These are phyloP conservation scores for Rutstroemia sp. DNA, from an alignment of 2,329 filamentous ascomycete genomes.

Conservation along the genomic window DNA sequence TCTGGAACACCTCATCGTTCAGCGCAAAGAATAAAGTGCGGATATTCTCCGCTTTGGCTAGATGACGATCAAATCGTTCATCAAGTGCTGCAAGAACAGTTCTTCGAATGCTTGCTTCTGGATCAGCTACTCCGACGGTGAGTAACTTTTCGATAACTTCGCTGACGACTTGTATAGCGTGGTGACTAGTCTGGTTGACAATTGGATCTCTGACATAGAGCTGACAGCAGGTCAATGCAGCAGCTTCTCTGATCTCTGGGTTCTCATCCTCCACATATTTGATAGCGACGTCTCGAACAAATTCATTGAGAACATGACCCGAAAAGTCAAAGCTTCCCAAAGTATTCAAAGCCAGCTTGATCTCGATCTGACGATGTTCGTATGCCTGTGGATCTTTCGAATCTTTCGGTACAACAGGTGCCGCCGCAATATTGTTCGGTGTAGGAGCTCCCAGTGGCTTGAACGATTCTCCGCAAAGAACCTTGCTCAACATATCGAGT, in stretches of 20 bases:
- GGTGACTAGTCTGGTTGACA: slow-evolving; percentile 94
- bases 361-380: slow-evolving; percentile 74
- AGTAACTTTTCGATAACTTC: slow-evolving; percentile 96
- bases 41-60: slow-evolving; percentile 97
- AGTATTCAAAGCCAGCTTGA: slow-evolving; percentile 88
- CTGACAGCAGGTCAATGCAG: slow-evolving; percentile 94
- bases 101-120: slow-evolving; percentile 78
- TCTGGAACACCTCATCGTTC: slow-evolving; percentile 89
- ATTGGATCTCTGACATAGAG: slow-evolving; percentile 95
- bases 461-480: slow-evolving; percentile 87
- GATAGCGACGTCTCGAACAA: slow-evolving; percentile 95
- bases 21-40: slow-evolving; percentile 90
- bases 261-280: slow-evolving; percentile 98
- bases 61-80: slow-evolving; percentile 86
- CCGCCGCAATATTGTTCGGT: slow-evolving; percentile 67
- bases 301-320: slow-evolving; percentile 91
- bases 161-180: slow-evolving; percentile 92
- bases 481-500: slow-evolving; percentile 88
- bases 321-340: slow-evolving; percentile 97
- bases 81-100: slow-evolving; percentile 87
- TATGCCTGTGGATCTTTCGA: slow-evolving; percentile 77
- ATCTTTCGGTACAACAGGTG: slow-evolving; percentile 81
- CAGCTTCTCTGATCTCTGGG: slow-evolving; percentile 84
- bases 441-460: slow-evolving; percentile 86
- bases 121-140: slow-evolving; percentile 89